These are phyloP conservation scores for Ajuga reptans DNA, from an alignment of 305 asterid species.

Conservation along the genomic window DNA sequence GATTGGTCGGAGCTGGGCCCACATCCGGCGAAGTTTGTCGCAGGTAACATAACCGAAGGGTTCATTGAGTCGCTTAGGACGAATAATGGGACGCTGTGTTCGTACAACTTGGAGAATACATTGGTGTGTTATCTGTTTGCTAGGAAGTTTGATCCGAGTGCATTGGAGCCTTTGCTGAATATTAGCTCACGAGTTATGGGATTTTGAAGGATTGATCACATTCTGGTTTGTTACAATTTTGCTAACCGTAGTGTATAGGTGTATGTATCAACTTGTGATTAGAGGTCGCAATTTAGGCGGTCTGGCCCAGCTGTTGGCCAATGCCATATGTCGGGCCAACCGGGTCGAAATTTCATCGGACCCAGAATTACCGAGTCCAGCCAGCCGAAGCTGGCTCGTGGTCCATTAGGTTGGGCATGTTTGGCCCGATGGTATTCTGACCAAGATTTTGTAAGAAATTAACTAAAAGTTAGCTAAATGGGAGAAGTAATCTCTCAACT, in stretches of 20 bases:
- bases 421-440: no score
- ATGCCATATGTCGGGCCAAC: no score
- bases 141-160: slow-evolving; percentile 70
- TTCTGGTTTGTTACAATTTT: neutral
- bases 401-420: no score
- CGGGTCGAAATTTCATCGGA: no score
- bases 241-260: neutral
- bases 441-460: no score
- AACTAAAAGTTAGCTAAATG: no score
- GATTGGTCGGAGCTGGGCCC: slow-evolving; percentile 78
- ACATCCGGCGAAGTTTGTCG: slow-evolving; percentile 65
- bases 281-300: no score
- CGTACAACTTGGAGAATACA: slow-evolving; percentile 45
- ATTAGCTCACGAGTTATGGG: slow-evolving; percentile 57
- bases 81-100: slow-evolving; percentile 45
- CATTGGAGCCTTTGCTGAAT: slow-evolving; percentile 60
- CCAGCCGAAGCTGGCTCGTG: no score
- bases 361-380: no score
- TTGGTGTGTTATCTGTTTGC: slow-evolving; percentile 70
- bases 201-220: slow-evolving; percentile 31
- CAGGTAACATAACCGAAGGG: slow-evolving; percentile 46
- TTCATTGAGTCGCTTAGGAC: slow-evolving; percentile 52
- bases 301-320: no score
- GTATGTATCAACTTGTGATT: no score
- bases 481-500: no score